Base-by-base conservation (phyloP, 1,139 yeast species). In the Yarrowia galli region DNA sequence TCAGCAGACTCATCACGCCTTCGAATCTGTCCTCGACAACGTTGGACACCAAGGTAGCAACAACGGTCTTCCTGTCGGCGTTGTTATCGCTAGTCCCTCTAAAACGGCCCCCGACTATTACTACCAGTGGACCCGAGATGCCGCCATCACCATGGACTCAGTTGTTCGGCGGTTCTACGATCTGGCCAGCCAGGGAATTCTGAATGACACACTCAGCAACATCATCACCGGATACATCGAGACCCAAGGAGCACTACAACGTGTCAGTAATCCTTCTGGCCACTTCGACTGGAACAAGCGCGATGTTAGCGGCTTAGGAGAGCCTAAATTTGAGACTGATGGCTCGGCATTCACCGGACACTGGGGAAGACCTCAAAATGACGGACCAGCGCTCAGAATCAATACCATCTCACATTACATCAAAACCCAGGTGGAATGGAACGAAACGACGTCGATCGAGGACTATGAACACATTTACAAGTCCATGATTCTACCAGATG, bases 311-410 rank as follows among this genome's bases (percentile, higher is more conserved):
- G 92, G 92, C 2, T 81, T 93, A 45, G 98, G 98, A 0, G 98
- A 93, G 75, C 98, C 98, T 5, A 93, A 93, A 76, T 92, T 89
- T 74, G 77, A 83, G 75, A 86, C 87, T 3, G 84, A 91, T 75
- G 88, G 89, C 36, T 74, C 85, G 0, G 81, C 89, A 0, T 93
- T 89, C 73, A 76, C 78, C 18, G 87, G 81, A 2, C 76, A 80
- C 49, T 93, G 98, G 99, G 98, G 98, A 1, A 83, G 99, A 73
- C 99, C 99, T 0, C 99, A 93, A 78, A 84, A 92, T 70, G 99
- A 95, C 77, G 98, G 98, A 0, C 98, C 98, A 0, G 96, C 96
- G 0, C 81, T 93, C 69, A 83, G 98, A 72, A 83, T 88, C 3
- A 82, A 88, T 66, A 83, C 97, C 0, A 82, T 89, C 38, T 77